These are phyloP conservation scores for Carex scoparia DNA, from an alignment of 176 grass and related monocot species.

Conservation along the genomic window DNA sequence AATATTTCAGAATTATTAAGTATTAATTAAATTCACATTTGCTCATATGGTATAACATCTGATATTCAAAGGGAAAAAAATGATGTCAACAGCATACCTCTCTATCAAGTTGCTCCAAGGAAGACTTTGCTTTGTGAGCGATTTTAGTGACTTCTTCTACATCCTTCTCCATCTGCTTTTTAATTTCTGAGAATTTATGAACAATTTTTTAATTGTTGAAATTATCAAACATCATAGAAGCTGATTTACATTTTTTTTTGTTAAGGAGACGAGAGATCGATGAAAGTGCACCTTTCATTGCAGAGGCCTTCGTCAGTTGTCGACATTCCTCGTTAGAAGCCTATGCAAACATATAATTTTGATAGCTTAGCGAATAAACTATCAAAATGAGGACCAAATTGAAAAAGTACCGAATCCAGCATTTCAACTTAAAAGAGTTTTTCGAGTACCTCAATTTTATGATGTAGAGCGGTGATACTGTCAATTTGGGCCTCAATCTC, in stretches of 20 bases:
- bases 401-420: not conserved
- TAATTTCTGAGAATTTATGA: conserved; percentile 30
- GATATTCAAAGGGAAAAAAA: not conserved
- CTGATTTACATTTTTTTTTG: not conserved
- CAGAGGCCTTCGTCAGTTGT: conserved; percentile 35
- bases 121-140: conserved; percentile 37
- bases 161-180: conserved; percentile 48
- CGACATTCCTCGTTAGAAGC: conserved; percentile 36
- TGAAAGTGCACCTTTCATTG: conserved; percentile 34
- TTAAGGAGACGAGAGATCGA: not conserved
- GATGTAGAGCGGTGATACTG: conserved; percentile 19
- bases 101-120: conserved; percentile 43
- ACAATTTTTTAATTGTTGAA: not conserved
- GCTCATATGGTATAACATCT: not conserved
- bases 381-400: not conserved
- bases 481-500: conserved; percentile 43
- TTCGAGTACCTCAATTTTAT: conserved; percentile 36
- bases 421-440: not conserved
- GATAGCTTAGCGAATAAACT: not conserved
- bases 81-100: conserved; percentile 22
- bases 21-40: not conserved
- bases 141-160: conserved; percentile 39
- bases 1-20: not conserved
- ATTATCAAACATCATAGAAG: not conserved
- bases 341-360: conserved; percentile 16